These are phyloP conservation scores for Vicia faba DNA, from an alignment of 306 rosid genomes.

Conservation along the genomic window DNA sequence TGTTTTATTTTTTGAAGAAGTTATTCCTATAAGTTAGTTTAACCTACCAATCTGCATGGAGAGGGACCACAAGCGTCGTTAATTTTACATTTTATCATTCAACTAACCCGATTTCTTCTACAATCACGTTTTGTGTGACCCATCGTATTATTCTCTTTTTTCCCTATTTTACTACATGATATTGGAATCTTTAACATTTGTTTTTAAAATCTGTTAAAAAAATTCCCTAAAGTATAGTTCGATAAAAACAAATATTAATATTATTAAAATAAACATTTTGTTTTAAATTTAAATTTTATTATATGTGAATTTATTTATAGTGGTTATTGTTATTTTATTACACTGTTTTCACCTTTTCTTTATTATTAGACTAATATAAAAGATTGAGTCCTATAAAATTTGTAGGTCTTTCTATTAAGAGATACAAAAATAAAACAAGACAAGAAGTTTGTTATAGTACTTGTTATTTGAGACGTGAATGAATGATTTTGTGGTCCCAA, in stretches of 20 bases:
- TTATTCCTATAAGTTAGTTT: conserved; percentile 40
- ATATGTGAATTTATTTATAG: too few species aligned
- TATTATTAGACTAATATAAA: background rate
- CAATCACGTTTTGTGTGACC: conserved; percentile 48
- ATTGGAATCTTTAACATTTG: background rate
- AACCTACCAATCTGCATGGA: conserved; percentile 38
- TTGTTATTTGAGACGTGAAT: background rate
- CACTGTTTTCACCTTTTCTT: background rate
- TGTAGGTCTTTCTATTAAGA: background rate
- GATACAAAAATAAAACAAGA: background rate
- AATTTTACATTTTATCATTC: conserved; percentile 20
- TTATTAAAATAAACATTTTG: too few species aligned
- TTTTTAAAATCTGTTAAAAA: conserved; percentile 2
- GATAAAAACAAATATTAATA: too few species aligned
- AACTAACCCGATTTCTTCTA: conserved; percentile 42
- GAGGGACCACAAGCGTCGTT: conserved; percentile 47
- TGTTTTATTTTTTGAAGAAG: background rate
- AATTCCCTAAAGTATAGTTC: too few species aligned
- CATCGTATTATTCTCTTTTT: background rate
- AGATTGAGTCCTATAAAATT: background rate
- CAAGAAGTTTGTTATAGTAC: background rate
- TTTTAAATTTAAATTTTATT: too few species aligned
- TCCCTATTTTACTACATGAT: background rate
- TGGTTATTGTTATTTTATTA: too few species aligned
- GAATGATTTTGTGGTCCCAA: conserved; percentile 38